A percentile compares a stretch with the other conserved stretches of the same genome.
phyloP scores from a whole-genome alignment of 495 filamentous ascomycete species.

The Podospora australis region DNA sequence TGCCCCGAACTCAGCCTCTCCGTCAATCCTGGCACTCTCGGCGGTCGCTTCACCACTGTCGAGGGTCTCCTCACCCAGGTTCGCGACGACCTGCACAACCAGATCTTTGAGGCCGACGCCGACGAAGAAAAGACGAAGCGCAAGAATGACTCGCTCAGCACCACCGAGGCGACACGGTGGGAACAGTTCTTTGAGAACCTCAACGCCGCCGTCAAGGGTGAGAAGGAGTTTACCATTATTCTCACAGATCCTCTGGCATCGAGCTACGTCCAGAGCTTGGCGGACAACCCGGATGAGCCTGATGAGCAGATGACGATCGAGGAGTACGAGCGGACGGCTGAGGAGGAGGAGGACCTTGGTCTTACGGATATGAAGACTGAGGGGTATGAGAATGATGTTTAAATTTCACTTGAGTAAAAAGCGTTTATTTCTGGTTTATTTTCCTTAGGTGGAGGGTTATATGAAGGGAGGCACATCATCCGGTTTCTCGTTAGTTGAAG shows the following conservation, averaged over 20 bases:
- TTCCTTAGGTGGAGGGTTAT: too few species aligned
- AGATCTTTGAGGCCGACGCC: conserved; percentile 72
- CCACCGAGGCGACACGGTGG: conserved; percentile 63
- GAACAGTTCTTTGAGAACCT: conserved; percentile 70
- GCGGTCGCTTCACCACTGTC: conserved; percentile 94
- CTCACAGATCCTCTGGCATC: conserved; percentile 83
- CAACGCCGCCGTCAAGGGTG: conserved; percentile 69
- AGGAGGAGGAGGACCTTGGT: conserved; percentile 89
- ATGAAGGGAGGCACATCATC: too few species aligned
- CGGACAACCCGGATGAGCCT: conserved; percentile 55
- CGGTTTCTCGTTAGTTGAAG: too few species aligned
- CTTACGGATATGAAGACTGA: conserved; percentile 89
- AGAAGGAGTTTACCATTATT: conserved; percentile 76
- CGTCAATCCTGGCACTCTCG: conserved; percentile 85
- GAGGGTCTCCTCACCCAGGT: conserved; percentile 94
- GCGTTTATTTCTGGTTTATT: neutral
- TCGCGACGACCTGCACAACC: conserved; percentile 73
- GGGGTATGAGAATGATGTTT: conserved; percentile 59
- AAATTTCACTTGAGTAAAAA: neutral
- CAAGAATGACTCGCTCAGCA: conserved; percentile 57
- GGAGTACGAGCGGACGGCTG: conserved; percentile 79
- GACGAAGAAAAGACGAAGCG: conserved; percentile 35
- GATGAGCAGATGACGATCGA: conserved; percentile 76
- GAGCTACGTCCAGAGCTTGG: conserved; percentile 88
- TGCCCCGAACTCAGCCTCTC: conserved; percentile 79